Evolutionary conservation across 345 rosid species (phyloP).

Genomic region (Lenwebbia sp.): DNA sequence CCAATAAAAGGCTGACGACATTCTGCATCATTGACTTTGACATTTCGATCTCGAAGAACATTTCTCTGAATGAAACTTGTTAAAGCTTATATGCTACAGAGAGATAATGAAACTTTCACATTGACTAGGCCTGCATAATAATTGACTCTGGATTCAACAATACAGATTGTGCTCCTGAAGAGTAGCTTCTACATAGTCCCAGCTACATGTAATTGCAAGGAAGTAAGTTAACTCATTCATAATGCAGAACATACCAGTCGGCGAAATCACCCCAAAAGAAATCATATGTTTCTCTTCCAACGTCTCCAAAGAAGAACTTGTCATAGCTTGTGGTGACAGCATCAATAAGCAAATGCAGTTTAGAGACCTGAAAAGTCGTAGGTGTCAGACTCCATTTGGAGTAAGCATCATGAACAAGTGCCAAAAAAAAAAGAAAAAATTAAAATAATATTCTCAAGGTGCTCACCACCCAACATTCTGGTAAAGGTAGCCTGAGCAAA

Average conservation of each 20-base stretch:
- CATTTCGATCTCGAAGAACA: not conserved
- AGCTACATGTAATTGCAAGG: not conserved
- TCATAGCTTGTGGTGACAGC: slow-evolving; percentile 74
- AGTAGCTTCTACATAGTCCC: not conserved
- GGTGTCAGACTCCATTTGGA: not conserved
- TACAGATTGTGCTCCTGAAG: not conserved
- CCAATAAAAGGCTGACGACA: not conserved
- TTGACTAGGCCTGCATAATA: not conserved
- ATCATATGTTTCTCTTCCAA: slow-evolving; percentile 90
- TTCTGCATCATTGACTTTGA: not conserved
- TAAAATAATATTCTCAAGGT: not conserved
- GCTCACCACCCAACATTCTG: slow-evolving; percentile 96
- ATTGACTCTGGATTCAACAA: not conserved
- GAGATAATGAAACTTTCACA: not conserved
- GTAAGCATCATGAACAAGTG: not conserved
- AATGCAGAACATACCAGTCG: slow-evolving; percentile 50
- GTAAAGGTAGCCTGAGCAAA: slow-evolving; percentile 51
- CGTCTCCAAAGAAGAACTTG: slow-evolving; percentile 81
- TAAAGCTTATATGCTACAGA: not conserved
- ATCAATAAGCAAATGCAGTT: slow-evolving; percentile 83
- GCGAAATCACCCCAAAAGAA: slow-evolving; percentile 98
- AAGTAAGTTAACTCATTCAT: not conserved
- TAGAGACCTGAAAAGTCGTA: slow-evolving; percentile 52
- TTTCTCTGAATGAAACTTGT: not conserved
- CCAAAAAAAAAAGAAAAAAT: not conserved